phyloP scores from a whole-genome alignment of 306 rosid genomes.

The Fragaria iinumae region DNA sequence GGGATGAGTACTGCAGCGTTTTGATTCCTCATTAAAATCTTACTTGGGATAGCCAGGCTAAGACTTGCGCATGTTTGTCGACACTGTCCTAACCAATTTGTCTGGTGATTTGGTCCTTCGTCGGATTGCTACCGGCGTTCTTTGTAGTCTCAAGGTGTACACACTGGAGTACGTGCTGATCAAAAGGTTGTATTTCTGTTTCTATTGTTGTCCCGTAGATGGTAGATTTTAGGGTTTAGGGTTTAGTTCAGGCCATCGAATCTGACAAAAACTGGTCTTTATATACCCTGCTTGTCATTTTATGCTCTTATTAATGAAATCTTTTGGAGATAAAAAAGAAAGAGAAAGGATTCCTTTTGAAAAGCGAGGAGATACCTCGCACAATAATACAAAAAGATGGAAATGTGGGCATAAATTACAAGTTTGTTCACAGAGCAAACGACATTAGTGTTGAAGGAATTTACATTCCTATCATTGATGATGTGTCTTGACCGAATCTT shows the following conservation, averaged over 20 bases:
- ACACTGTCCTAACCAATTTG: no score
- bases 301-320: not conserved
- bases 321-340: not conserved
- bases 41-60: no score
- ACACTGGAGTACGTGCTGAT: not conserved
- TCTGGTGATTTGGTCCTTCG: not conserved
- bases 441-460: not conserved
- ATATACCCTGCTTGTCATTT: not conserved
- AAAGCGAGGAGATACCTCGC: not conserved
- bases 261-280: no score
- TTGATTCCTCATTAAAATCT: no score
- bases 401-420: not conserved
- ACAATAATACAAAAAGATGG: slow-evolving; percentile 7
- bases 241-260: not conserved
- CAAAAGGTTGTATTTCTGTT: not conserved
- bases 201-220: not conserved
- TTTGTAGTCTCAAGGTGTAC: not conserved
- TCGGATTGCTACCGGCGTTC: not conserved
- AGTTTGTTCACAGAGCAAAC: not conserved
- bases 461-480: no score
- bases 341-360: not conserved
- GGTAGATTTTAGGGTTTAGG: no score
- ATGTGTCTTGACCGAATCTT: no score
- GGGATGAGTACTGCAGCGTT: no score
- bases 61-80: no score